Base-by-base conservation (phyloP, 306 rosid species). In the Citrullus mucosospermus region DNA sequence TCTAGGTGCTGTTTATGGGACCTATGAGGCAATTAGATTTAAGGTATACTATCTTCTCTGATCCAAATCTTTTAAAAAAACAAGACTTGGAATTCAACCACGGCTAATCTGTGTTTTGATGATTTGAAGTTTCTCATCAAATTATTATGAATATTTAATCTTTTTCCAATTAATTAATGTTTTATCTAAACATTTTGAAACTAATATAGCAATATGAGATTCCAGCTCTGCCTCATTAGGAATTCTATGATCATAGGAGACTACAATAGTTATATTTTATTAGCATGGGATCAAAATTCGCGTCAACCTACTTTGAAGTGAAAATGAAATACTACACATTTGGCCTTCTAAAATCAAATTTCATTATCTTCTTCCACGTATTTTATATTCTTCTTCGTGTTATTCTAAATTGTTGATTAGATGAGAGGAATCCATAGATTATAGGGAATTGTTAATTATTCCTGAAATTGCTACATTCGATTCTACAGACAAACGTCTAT, bases 1-100 rank as follows among this genome's bases (percentile, higher is more conserved):
- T 87, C 22, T 87, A 91, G 98, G 98, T 82, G 95, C 95, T 9
- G 96, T 93, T 22, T 90, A 90, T 82, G 96, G 98, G 68, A 90
- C 98, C 44, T 91, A 88, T 38, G 97, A 93, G 75, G 98, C 97
- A 79, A 66, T 91, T 79, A 86, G 97, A 76, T 87, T 75, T 63
- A 91, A 90, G 97, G 98, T 91, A 91, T 72, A 84, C 25, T 50
- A 68, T 76, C 75, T 68, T 63, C 20, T 80, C 79, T 68, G 68
- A 61, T 55, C 65, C 70, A 56, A 56, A 60, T 44, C 58, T 60
- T 80, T 1, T 44, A 69, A 68, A 32, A 32, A 18, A 18, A 41
- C n/a, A 15, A 41, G 55, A 43, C 32, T 68, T 68, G 36, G 15
- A 71, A 13, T 22, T 11, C 39, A 28, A 46, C 41, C 18, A 6